Conservation (phyloP, 441 rosid genomes). For the Populus hybrid region DNA sequence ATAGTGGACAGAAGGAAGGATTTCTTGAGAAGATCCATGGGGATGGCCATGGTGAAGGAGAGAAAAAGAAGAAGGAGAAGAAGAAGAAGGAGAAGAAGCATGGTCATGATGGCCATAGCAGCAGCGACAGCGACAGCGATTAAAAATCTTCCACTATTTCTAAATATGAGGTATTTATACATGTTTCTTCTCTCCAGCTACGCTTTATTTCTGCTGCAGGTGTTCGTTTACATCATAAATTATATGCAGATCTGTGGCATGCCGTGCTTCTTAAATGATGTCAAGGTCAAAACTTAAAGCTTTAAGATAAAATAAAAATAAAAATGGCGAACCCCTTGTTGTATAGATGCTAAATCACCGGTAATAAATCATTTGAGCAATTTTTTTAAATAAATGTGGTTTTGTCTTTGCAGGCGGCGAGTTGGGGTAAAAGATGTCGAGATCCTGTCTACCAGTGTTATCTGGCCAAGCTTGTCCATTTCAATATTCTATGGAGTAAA, state of each 20-base stretch:
- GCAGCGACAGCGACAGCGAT: constrained; percentile 57
- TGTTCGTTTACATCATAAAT: neutral
- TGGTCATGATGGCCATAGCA: constrained; percentile 37
- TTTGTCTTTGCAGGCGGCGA: neutral
- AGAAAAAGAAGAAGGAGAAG: constrained; percentile 41
- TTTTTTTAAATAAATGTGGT: neutral
- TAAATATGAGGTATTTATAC: neutral
- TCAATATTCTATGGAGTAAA: neutral
- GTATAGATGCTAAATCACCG: no score
- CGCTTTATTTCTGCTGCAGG: no score
- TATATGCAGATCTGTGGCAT: neutral
- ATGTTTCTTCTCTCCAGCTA: neutral
- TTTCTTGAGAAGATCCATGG: constrained; percentile 61
- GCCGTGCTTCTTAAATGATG: no score
- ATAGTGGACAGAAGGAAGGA: constrained; percentile 49
- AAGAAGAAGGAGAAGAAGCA: constrained; percentile 18
- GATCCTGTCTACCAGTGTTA: neutral
- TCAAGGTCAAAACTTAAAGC: no score
- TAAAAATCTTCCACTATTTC: constrained; percentile 16
- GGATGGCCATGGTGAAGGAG: constrained; percentile 23
- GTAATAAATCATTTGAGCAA: no score
- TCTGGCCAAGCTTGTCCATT: neutral
- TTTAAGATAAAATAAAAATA: no score
- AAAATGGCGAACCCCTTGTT: no score
- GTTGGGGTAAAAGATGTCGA: neutral